Conservation (phyloP, 140 eudicot genomes). For the Stevia rebaudiana region DNA sequence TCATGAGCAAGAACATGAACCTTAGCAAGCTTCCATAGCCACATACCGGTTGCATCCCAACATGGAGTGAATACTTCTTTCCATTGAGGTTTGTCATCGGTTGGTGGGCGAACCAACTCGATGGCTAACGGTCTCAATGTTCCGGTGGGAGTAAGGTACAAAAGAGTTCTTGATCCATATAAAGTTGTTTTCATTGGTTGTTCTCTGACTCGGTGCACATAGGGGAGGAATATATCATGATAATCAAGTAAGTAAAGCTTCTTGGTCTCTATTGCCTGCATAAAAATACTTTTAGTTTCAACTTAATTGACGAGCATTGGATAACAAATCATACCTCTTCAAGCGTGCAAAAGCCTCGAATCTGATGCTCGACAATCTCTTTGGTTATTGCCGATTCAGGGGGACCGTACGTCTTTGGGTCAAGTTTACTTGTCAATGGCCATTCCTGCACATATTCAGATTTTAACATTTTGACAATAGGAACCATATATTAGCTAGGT, state of each 20-base stretch:
- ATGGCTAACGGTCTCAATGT: slow-evolving; percentile 46
- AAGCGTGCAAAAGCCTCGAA: slow-evolving; percentile 46
- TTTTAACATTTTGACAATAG: neutral
- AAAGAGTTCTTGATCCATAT: slow-evolving; percentile 21
- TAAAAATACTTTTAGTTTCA: neutral
- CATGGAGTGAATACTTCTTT: slow-evolving; percentile 39
- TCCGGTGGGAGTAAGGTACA: slow-evolving; percentile 34
- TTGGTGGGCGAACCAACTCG: slow-evolving; percentile 47
- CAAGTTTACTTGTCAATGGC: slow-evolving; percentile 66
- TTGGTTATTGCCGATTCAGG: slow-evolving; percentile 67
- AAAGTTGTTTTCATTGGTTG: slow-evolving; percentile 27
- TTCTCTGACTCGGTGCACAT: slow-evolving; percentile 36
- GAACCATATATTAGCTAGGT: neutral
- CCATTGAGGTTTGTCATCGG: slow-evolving; percentile 49
- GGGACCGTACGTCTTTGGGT: slow-evolving; percentile 63
- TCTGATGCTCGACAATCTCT: slow-evolving; percentile 48
- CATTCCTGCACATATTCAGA: slow-evolving; percentile 45
- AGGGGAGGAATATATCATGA: slow-evolving; percentile 56
- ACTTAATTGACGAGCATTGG: neutral
- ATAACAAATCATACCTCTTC: slow-evolving; percentile 39
- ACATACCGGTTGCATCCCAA: slow-evolving; percentile 34
- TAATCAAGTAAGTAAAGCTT: slow-evolving; percentile 58
- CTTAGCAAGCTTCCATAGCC: slow-evolving; percentile 64
- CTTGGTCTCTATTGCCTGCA: slow-evolving; percentile 43
- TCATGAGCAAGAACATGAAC: slow-evolving; percentile 53